Evolutionary conservation across 805 yeast genomes (phyloP).

Genomic region (Kuraishia capsulata): DNA sequence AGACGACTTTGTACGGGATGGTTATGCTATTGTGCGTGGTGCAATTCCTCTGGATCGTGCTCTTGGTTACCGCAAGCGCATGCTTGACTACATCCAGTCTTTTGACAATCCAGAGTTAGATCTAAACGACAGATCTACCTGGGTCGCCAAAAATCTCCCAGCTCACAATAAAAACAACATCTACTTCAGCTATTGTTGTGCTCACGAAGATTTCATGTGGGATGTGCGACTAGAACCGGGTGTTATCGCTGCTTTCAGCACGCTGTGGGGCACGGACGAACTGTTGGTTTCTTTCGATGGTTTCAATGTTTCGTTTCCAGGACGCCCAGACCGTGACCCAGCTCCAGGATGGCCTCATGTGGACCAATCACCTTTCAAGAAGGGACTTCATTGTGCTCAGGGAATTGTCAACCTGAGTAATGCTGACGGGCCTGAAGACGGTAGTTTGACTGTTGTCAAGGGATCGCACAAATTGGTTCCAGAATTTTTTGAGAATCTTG

Average conservation of each 20-base stretch:
- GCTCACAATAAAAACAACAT: conserved; percentile 10
- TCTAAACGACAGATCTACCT: conserved; percentile 16
- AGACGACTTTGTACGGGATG: conserved; percentile 18
- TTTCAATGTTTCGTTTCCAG: conserved; percentile 20
- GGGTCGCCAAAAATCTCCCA: conserved; percentile 21
- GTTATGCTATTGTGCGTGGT: conserved; percentile 22
- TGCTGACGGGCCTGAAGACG: conserved; percentile 19
- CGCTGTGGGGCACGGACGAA: conserved; percentile 23
- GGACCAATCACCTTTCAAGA: conserved; percentile 22
- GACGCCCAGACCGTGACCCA: conserved; percentile 7
- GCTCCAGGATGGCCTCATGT: conserved; percentile 21
- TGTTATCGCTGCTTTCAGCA: conserved; percentile 15
- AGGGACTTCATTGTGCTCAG: conserved; percentile 21
- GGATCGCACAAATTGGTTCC: conserved; percentile 13
- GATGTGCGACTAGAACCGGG: conserved; percentile 21
- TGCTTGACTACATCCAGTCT: conserved; percentile 15
- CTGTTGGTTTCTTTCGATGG: conserved; percentile 24
- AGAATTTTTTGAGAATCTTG: conserved; percentile 15
- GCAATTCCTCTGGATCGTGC: conserved; percentile 18
- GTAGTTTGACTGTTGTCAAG: conserved; percentile 21
- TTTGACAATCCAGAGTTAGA: conserved; percentile 14
- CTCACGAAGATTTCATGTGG: conserved; percentile 25
- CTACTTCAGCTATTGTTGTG: conserved; percentile 11
- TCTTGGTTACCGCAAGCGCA: conserved; percentile 10
- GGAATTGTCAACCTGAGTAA: conserved; percentile 21